Conservation (phyloP, 2,329 filamentous ascomycete species). For the Thielaviopsis populi region DNA sequence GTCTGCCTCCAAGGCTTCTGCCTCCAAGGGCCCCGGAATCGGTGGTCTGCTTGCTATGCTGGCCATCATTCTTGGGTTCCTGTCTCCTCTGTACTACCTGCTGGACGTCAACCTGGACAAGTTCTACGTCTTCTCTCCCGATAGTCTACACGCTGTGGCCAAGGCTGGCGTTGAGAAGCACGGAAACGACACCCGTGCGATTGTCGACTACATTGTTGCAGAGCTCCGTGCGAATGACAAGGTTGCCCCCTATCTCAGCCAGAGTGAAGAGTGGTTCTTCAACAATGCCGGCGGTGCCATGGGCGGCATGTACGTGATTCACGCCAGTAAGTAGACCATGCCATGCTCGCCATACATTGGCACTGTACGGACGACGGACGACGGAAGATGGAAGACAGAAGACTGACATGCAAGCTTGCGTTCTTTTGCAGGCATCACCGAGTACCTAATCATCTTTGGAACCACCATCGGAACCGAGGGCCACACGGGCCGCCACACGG, state of each 20-base stretch:
- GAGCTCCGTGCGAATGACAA: conserved; percentile 42
- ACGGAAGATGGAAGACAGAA: background rate
- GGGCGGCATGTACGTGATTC: conserved; percentile 83
- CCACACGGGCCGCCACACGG: conserved; percentile 75
- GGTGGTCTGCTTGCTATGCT: conserved; percentile 33
- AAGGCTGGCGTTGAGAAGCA: conserved; percentile 50
- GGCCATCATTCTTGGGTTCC: conserved; percentile 38
- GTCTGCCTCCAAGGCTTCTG: conserved; percentile 9
- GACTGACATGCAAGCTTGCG: conserved; percentile 1
- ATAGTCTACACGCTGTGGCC: conserved; percentile 53
- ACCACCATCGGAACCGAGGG: conserved; percentile 74
- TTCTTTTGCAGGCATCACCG: conserved; percentile 47
- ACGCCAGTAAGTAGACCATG: conserved; percentile 48
- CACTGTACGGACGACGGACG: too few species aligned
- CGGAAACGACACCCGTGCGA: conserved; percentile 57
- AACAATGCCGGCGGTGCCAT: conserved; percentile 87
- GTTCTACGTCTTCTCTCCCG: conserved; percentile 63
- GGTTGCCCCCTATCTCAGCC: conserved; percentile 43
- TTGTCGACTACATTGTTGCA: conserved; percentile 54
- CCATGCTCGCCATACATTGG: background rate
- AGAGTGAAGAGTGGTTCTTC: conserved; percentile 72
- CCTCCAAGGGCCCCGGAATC: conserved; percentile 19
- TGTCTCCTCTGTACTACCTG: conserved; percentile 39
- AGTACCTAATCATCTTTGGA: conserved; percentile 83
- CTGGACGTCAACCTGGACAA: conserved; percentile 43